Evolutionary conservation across 2,329 filamentous ascomycete genomes (phyloP).

Genomic region (Epichloe elymi): DNA sequence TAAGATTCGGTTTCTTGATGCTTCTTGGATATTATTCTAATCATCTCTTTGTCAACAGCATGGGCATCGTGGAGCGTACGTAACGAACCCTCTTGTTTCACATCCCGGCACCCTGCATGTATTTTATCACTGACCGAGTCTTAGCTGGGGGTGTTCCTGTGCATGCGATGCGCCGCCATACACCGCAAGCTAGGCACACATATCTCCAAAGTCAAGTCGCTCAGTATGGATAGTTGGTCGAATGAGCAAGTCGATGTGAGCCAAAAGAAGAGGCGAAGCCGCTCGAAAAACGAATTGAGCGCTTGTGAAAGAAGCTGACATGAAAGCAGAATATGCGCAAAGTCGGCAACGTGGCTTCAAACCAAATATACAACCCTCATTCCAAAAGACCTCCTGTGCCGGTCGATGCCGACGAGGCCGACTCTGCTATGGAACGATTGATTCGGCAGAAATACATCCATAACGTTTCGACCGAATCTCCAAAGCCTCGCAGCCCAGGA

Average conservation of each 20-base stretch:
- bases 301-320: neutral
- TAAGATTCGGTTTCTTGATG: neutral
- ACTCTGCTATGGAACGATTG: slow-evolving; percentile 89
- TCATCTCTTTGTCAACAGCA: slow-evolving; percentile 35
- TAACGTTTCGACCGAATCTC: slow-evolving; percentile 22
- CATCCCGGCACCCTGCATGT: neutral
- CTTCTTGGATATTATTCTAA: slow-evolving; percentile 13
- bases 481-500: slow-evolving; percentile 32
- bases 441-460: slow-evolving; percentile 90
- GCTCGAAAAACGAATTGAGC: neutral
- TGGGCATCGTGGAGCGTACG: slow-evolving; percentile 94
- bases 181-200: slow-evolving; percentile 96
- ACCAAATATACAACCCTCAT: slow-evolving; percentile 78
- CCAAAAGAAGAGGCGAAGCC: slow-evolving; percentile 17
- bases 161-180: slow-evolving; percentile 90
- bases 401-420: slow-evolving; percentile 81
- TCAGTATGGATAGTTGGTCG: slow-evolving; percentile 97
- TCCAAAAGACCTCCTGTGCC: slow-evolving; percentile 74
- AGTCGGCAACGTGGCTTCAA: slow-evolving; percentile 74
- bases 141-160: slow-evolving; percentile 87
- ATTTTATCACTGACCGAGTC: slow-evolving; percentile 3
- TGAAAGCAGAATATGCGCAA: slow-evolving; percentile 72
- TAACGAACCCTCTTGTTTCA: neutral
- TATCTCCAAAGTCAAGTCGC: slow-evolving; percentile 94
- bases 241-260: slow-evolving; percentile 86